phyloP scores from a whole-genome alignment of 73 alveolate genomes.

The Urostyla sp. region DNA sequence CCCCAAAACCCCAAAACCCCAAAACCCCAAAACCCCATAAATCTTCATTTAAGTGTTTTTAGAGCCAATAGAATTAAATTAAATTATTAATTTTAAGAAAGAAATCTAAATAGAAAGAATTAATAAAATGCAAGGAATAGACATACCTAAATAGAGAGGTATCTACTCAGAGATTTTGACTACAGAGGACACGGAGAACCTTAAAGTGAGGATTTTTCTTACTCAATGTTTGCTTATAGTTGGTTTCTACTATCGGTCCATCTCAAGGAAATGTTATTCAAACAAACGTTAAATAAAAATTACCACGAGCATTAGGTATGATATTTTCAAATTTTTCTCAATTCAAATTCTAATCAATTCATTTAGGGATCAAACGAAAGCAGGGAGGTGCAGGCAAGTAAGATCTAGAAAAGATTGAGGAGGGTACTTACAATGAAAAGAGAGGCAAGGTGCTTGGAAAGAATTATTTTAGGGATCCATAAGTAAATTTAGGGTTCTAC shows the following conservation, averaged over 20 bases:
- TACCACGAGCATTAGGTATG: conserved; percentile 71
- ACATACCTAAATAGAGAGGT: conserved; percentile 76
- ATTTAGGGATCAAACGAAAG: conserved; percentile 28
- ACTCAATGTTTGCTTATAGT: not conserved
- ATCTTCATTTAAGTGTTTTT: too few relatives aligned
- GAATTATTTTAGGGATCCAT: conserved; percentile 63
- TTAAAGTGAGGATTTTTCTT: conserved; percentile 10
- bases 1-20: too few relatives aligned
- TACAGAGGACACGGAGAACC: conserved; percentile 73
- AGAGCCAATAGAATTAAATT: too few relatives aligned
- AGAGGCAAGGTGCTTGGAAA: conserved; percentile 63
- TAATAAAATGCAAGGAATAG: conserved; percentile 41
- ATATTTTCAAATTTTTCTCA: not conserved
- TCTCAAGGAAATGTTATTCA: conserved; percentile 35
- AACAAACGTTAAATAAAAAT: conserved; percentile 62
- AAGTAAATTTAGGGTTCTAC: conserved; percentile 63
- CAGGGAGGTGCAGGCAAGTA: not conserved
- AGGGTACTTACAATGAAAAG: conserved; percentile 28
- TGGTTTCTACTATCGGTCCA: conserved; percentile 72
- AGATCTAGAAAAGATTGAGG: not conserved
- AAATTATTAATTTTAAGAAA: conserved; percentile 46
- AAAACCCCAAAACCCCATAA: too few relatives aligned
- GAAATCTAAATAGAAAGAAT: conserved; percentile 33
- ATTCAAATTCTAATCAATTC: not conserved
- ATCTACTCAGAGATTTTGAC: conserved; percentile 74